Evolutionary conservation across 2,329 filamentous ascomycete species (phyloP).

Genomic region (Saccharata proteae): DNA sequence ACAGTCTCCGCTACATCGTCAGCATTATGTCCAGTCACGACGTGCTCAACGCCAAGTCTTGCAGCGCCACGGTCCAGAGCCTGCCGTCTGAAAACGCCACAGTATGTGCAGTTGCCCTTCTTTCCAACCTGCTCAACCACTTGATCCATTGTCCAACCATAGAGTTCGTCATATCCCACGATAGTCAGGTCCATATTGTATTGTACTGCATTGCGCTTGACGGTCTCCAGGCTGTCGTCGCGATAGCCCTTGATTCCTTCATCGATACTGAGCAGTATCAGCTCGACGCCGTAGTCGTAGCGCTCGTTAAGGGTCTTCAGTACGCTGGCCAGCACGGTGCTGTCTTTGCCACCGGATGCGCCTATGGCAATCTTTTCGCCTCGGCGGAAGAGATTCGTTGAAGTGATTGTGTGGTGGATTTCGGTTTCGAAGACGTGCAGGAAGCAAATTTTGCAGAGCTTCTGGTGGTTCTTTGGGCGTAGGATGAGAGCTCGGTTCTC

Average conservation of each 20-base stretch:
- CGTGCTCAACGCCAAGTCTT: slow-evolving; percentile 75
- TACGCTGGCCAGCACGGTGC: slow-evolving; percentile 87
- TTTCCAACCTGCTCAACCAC: slow-evolving; percentile 94
- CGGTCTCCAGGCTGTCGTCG: slow-evolving; percentile 90
- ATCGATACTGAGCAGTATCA: slow-evolving; percentile 83
- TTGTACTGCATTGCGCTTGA: slow-evolving; percentile 83
- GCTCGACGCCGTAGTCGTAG: slow-evolving; percentile 71
- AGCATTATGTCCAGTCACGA: slow-evolving; percentile 95
- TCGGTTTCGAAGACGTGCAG: slow-evolving; percentile 80
- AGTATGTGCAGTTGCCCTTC: slow-evolving; percentile 98
- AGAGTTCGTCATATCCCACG: slow-evolving; percentile 83
- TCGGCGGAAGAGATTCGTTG: slow-evolving; percentile 65
- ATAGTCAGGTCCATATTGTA: slow-evolving; percentile 89
- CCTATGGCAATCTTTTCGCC: slow-evolving; percentile 90
- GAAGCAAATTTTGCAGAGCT: slow-evolving; percentile 85
- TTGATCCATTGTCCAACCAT: slow-evolving; percentile 99
- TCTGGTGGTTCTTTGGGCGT: slow-evolving; percentile 86
- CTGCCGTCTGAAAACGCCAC: slow-evolving; percentile 88
- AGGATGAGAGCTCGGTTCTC: slow-evolving; percentile 74
- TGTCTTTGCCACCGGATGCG: slow-evolving; percentile 94
- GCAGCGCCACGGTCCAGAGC: slow-evolving; percentile 87
- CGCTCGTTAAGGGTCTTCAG: slow-evolving; percentile 90
- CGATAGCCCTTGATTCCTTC: slow-evolving; percentile 96
- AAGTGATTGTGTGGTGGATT: slow-evolving; percentile 81
- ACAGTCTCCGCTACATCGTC: slow-evolving; percentile 97